Evolutionary conservation across 371 early-diverging fungal species (phyloP).

Genomic region (Circinella umbellata): DNA sequence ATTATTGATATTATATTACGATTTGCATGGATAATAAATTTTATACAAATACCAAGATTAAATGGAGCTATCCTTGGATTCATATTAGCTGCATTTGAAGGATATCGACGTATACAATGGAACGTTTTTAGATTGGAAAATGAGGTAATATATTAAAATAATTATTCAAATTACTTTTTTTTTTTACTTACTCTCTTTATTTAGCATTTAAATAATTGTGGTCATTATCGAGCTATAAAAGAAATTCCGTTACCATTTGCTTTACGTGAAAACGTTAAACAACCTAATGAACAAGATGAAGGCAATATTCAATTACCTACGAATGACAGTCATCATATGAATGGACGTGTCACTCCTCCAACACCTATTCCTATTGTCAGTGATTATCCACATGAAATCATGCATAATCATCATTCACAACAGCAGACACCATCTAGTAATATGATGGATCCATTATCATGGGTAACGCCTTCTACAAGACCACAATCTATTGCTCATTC

Average conservation of each 20-base stretch:
- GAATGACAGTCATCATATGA: neutral
- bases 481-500: conserved; percentile 7
- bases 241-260: conserved; percentile 85
- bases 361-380: conserved; percentile 16
- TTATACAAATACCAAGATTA: conserved; percentile 18
- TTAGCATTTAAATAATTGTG: conserved; percentile 86
- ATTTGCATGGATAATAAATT: conserved; percentile 72
- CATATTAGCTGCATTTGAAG: conserved; percentile 54
- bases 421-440: neutral
- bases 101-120: conserved; percentile 85
- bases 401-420: neutral
- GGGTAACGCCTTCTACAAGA: conserved; percentile 10
- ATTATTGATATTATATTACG: conserved; percentile 74
- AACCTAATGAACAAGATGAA: conserved; percentile 30
- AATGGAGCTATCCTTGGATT: conserved; percentile 33
- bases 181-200: neutral
- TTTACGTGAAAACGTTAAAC: conserved; percentile 22
- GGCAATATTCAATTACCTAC: conserved; percentile 15
- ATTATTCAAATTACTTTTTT: too few relatives aligned
- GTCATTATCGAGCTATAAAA: conserved; percentile 83
- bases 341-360: conserved; percentile 7
- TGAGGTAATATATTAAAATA: conserved; percentile 53
- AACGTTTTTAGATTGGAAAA: conserved; percentile 90
- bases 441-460: neutral
- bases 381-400: too few relatives aligned